These are phyloP conservation scores for Ceratobasidium sp. DNA, from an alignment of 1,284 basidiomycete species.

Conservation along the genomic window DNA sequence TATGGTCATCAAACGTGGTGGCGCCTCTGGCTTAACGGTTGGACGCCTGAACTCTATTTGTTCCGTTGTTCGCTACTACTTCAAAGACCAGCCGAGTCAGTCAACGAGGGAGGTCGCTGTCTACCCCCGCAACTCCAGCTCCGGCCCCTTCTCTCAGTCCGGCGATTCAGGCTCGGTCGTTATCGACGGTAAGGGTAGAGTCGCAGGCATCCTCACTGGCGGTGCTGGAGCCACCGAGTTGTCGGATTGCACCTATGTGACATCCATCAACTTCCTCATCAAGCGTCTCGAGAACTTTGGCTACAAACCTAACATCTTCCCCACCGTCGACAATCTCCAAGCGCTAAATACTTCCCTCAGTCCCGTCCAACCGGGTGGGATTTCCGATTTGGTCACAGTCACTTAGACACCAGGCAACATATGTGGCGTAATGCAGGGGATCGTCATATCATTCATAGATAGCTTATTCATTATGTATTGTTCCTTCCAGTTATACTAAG, in stretches of 20 bases:
- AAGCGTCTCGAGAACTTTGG: constrained; percentile 30
- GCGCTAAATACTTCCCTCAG: constrained; percentile 50
- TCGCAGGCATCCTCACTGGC: constrained; percentile 54
- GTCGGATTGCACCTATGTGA: constrained; percentile 35
- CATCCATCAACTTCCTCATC: constrained; percentile 40
- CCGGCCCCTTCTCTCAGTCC: constrained; percentile 32
- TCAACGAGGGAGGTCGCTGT: constrained; percentile 53
- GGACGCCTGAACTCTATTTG: constrained; percentile 47
- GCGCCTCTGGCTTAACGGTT: constrained; percentile 41
- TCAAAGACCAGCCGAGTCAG: constrained; percentile 33
- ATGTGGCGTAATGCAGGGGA: no score
- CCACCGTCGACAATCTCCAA: constrained; percentile 39
- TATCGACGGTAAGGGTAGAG: constrained; percentile 48
- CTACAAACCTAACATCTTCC: constrained; percentile 51
- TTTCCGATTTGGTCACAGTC: no score
- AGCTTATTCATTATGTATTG: no score
- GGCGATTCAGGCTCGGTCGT: constrained; percentile 41
- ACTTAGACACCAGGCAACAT: no score
- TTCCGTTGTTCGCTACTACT: constrained; percentile 37
- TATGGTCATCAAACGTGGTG: constrained; percentile 47
- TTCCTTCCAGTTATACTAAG: no score
- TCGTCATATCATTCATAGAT: no score
- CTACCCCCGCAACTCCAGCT: constrained; percentile 50
- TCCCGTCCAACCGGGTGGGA: no score
- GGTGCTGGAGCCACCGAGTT: constrained; percentile 50